Base-by-base conservation (phyloP, 2,329 filamentous ascomycete species). In the Pochonia chlamydosporia region DNA sequence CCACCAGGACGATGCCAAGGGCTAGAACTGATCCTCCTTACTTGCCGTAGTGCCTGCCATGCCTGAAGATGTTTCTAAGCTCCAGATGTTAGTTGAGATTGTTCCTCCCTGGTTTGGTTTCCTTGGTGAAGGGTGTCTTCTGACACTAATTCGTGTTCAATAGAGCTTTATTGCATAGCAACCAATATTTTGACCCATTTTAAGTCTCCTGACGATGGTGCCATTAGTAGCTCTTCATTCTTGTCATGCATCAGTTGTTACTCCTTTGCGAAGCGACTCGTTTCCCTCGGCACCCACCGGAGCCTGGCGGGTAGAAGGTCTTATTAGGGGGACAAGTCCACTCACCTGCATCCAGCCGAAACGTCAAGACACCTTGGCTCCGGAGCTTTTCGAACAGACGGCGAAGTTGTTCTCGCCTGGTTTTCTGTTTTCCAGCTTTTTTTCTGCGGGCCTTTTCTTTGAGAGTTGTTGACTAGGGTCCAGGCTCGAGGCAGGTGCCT, bases 131-230 rank as follows among this genome's bases (percentile, higher is more conserved):
- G 40, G 35, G 42, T 28, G 40, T 11, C 11, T 16, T 18, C 18
- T 26, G 23, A 18, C 14, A 14, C 14, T 11, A 23, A 3, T 26
- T 36, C 8, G 14, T 9, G n/a, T 20, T 39, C 40, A 43, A 48
- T 43, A 43, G 21, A 47, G 23, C 28, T 36, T 21, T 16, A 43
- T 43, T 18, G 46, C 46, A 48, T 48, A 43, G 31, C 46, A 43
- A 48, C 46, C 21, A 43, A 39, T 5, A 4, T 39, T 16, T 20
- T 39, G 35, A 39, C 18, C 13, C 35, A 39, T 39, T 39, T 23
- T 13, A 14, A n/a, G 9, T n/a, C 23, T n/a, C 35, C 26, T 39
- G 35, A 14, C 23, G 18, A 39, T 39, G 35, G 35, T 4, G 3
- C 35, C 35, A 23, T 39, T 11, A 4, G 30, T 10, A 10, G 35